Base-by-base conservation (phyloP, 257 asterid species). In the Fraxinus quadrangulata region DNA sequence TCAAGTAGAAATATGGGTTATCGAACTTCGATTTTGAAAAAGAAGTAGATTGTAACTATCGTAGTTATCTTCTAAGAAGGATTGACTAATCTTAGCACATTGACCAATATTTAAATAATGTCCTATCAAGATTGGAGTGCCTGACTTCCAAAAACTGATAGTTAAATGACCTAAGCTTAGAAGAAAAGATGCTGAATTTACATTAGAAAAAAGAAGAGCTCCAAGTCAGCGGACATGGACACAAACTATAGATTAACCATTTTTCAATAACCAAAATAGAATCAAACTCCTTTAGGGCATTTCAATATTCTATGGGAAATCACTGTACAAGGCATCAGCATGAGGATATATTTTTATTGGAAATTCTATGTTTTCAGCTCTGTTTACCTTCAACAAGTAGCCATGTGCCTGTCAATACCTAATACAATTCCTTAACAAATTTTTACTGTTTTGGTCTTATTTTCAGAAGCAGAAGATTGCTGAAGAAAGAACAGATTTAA, bases 141-240 rank as follows among this genome's bases (percentile, higher is more conserved):
- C 42, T 37, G 42, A 39, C 45, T 39, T 39, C 45, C 45, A 39
- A 39, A 39, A 8, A 39, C 45, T 8, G 45, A 11, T 51, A 16
- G 63, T 51, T 51, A 19, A 51, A 51, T 51, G 63, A 51, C 23
- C 63, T 51, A 17, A 17, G 63, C 24, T 51, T 17, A 12, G 51
- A 45, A 45, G 61, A 59, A 71, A 76, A 65, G 36, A 19, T 39
- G 75, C 73, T 70, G 87, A 56, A 77, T 45, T 79, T 74, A 59
- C 30, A 13, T 65, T 77, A 16, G 6, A 17, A 19, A 10, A 54
- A 5, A 34, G 17, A 49, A 36, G 73, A 67, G 72, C 81, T 69
- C 77, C 80, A 72, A 76, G 82, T 65, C 77, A 59, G 47, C 70
- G 49, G 31, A 84, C 31, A 79, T 31, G 21, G 77, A 84, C 83